phyloP scores from a whole-genome alignment of 768 basidiomycete genomes.

The Amyloporia xantha region DNA sequence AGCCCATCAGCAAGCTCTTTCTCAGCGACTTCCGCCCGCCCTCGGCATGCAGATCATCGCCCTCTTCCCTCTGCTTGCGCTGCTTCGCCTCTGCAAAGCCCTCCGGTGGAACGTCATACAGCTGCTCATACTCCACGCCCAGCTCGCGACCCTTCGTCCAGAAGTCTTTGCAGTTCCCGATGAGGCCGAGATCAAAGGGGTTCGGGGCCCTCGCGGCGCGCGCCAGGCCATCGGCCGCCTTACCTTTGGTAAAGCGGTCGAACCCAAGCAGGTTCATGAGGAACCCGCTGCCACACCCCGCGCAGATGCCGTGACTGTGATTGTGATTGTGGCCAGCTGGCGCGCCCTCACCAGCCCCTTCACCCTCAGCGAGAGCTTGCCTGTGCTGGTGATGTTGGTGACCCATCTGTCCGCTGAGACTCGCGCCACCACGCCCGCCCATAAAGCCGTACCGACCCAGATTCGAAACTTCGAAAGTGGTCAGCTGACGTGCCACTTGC shows the following conservation, averaged over 20 bases:
- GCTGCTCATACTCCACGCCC: conserved; percentile 82
- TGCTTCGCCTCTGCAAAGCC: conserved; percentile 74
- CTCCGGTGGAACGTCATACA: conserved; percentile 86
- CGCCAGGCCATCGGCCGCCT: conserved; percentile 80
- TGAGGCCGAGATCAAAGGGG: conserved; percentile 83
- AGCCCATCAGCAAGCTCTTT: conserved; percentile 51
- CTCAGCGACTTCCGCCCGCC: conserved; percentile 34
- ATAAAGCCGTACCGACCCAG: conserved; percentile 94
- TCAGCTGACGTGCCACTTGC: conserved; percentile 93
- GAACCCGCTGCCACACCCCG: conserved; percentile 51
- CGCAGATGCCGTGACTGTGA: conserved; percentile 31
- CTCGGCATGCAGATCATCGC: conserved; percentile 39
- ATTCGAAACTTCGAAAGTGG: conserved; percentile 92
- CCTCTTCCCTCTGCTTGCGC: conserved; percentile 49
- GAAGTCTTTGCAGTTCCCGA: conserved; percentile 86
- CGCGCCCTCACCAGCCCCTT: conserved; percentile 39
- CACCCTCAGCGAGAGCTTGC: conserved; percentile 26
- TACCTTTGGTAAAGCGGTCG: conserved; percentile 89
- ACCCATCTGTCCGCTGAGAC: conserved; percentile 68
- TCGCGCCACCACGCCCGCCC: conserved; percentile 81
- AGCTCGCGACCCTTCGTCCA: conserved; percentile 83
- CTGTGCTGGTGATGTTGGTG: conserved; percentile 48
- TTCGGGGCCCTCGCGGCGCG: conserved; percentile 72
- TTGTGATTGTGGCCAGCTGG: conserved; percentile 31
- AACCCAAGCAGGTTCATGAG: conserved; percentile 88